Evolutionary conservation across 164 flowering plant species (phyloP).

Genomic region (Macadamia integrifolia): DNA sequence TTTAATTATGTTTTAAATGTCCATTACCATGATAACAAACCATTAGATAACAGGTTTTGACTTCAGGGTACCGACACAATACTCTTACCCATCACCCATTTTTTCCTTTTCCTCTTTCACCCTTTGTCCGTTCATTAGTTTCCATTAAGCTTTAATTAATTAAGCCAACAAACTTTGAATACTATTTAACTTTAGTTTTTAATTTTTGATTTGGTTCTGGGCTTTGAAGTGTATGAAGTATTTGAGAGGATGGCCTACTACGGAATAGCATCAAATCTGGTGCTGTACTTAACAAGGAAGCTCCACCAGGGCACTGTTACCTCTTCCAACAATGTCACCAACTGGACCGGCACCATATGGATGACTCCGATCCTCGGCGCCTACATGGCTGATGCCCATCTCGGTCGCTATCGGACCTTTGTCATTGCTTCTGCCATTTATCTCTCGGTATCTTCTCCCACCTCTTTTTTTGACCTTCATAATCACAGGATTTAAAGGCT

Average conservation of each 20-base stretch:
- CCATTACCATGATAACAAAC: no score
- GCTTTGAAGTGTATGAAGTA: conserved; percentile 53
- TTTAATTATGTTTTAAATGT: no score
- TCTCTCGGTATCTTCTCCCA: conserved; percentile 32
- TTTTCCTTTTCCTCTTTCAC: no score
- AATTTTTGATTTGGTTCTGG: neutral
- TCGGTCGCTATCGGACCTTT: conserved; percentile 76
- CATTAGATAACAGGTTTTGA: no score
- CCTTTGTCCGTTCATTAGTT: no score
- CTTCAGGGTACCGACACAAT: no score
- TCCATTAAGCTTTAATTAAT: no score
- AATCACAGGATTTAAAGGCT: no score
- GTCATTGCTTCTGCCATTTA: conserved; percentile 47
- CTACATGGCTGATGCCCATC: conserved; percentile 67
- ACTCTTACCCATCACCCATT: no score
- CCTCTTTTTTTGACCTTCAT: no score
- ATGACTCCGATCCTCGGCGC: conserved; percentile 71
- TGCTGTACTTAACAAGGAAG: conserved; percentile 51
- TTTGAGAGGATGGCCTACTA: conserved; percentile 74
- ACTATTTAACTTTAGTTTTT: no score
- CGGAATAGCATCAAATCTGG: conserved; percentile 60
- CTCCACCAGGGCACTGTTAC: conserved; percentile 56
- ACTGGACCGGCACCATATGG: conserved; percentile 79
- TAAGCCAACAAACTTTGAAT: no score
- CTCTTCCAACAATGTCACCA: conserved; percentile 63